Conservation (phyloP, 2,329 filamentous ascomycete species). For the Tolypocladium nubicola region DNA sequence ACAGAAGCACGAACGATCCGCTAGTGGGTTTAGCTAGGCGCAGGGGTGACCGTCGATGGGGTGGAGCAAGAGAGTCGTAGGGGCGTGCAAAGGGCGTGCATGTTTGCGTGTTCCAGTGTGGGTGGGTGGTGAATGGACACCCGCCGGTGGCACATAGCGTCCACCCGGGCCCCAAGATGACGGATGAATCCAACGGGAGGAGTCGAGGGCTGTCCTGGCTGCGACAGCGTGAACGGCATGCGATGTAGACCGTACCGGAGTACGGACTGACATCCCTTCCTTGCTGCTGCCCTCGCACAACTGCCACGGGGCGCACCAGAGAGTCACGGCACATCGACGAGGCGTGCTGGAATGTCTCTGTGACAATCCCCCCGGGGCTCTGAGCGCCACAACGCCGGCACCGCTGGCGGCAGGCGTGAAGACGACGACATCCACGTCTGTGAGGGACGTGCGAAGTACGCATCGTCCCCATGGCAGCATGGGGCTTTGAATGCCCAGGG, state of each 20-base stretch:
- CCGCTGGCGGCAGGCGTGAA: not conserved
- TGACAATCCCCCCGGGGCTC: not conserved
- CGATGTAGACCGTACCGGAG: not conserved
- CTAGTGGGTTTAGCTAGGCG: constrained; percentile 2
- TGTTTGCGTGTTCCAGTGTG: not conserved
- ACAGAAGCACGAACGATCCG: constrained; percentile 15
- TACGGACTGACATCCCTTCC: not conserved
- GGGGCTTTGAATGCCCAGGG: not conserved
- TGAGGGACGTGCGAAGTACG: not conserved
- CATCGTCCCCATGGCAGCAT: not conserved
- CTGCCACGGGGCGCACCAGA: not conserved
- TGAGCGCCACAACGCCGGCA: not conserved
- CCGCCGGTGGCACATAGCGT: constrained; percentile 3
- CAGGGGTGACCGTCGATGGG: not conserved
- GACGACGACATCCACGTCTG: not conserved
- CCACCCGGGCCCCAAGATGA: constrained; percentile 1
- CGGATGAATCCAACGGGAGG: constrained; percentile 2
- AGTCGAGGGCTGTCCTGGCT: not conserved
- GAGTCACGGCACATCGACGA: not conserved
- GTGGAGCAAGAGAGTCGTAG: not conserved
- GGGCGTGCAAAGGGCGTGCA: not conserved
- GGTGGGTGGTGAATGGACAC: not conserved
- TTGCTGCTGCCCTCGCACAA: not conserved
- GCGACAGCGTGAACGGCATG: not conserved
- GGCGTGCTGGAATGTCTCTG: not conserved